These are phyloP conservation scores for Eucalyptus caleyi DNA, from an alignment of 345 rosid species.

Conservation along the genomic window DNA sequence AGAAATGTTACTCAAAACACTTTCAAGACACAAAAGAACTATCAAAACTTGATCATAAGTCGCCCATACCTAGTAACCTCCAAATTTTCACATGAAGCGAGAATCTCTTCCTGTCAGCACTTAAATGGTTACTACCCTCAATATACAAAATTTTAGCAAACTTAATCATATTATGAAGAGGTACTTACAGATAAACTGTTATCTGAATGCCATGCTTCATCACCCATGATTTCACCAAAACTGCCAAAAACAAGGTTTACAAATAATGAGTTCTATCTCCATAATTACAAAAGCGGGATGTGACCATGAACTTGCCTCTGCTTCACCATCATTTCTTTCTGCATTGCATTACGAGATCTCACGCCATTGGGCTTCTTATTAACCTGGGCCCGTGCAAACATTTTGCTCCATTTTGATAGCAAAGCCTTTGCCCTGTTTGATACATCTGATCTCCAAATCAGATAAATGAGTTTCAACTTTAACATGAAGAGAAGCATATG, in stretches of 20 bases:
- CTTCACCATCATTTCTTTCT: constrained; percentile 62
- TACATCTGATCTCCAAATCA: constrained; percentile 99
- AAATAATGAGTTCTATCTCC: not conserved
- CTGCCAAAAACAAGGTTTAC: constrained; percentile 28
- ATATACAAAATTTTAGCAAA: not conserved
- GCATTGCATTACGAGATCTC: constrained; percentile 37
- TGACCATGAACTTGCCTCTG: constrained; percentile 46
- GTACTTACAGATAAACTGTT: constrained; percentile 44
- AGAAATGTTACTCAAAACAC: not conserved
- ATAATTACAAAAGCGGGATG: not conserved
- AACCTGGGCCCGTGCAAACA: constrained; percentile 67
- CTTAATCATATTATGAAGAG: not conserved
- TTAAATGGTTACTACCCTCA: not conserved
- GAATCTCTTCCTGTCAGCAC: constrained; percentile 42
- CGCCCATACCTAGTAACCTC: constrained; percentile 44
- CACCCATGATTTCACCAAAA: constrained; percentile 70
- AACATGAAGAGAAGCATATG: not conserved
- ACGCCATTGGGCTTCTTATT: constrained; percentile 58
- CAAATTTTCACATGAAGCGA: constrained; percentile 33
- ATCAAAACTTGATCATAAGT: not conserved
- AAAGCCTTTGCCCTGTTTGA: constrained; percentile 96
- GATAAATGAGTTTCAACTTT: constrained; percentile 49
- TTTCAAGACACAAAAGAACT: not conserved
- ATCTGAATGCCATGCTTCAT: constrained; percentile 42
- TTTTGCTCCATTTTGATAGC: constrained; percentile 86